These are phyloP conservation scores for Spinacia oleracea DNA, from an alignment of 179 eudicot genomes.

Conservation along the genomic window DNA sequence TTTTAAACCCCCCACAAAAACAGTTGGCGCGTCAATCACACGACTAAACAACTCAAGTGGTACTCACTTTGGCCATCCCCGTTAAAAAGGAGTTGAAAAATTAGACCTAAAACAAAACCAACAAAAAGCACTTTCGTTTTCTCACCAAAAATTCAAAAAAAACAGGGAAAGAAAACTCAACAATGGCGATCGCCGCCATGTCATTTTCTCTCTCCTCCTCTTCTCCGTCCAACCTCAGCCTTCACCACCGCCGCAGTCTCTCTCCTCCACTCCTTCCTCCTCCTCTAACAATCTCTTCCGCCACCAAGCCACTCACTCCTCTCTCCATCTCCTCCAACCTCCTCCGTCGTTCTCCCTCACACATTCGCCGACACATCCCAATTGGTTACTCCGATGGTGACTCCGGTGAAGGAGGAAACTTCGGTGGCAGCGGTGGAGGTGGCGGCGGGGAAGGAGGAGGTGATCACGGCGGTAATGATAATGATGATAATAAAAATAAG, in stretches of 20 bases:
- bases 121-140: background rate
- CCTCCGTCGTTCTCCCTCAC: background rate
- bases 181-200: conserved; percentile 22
- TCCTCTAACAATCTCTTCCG: background rate
- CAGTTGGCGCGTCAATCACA: background rate
- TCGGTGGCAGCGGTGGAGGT: background rate
- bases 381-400: background rate
- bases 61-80: background rate
- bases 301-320: conserved; percentile 1
- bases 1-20: background rate
- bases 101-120: background rate
- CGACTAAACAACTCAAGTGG: background rate
- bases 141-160: background rate
- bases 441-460: background rate
- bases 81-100: background rate
- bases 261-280: background rate
- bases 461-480: background rate
- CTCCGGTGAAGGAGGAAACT: background rate
- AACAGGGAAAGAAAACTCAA: background rate
- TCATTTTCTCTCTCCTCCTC: conserved; percentile 17
- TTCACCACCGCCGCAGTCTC: background rate
- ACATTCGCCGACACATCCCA: conserved; percentile 8
- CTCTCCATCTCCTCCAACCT: background rate
- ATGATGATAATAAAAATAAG: background rate
- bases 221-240: conserved; percentile 1